Evolutionary conservation across 2,329 filamentous ascomycete species (phyloP).

Genomic region (Phyllosticta ampelicida): DNA sequence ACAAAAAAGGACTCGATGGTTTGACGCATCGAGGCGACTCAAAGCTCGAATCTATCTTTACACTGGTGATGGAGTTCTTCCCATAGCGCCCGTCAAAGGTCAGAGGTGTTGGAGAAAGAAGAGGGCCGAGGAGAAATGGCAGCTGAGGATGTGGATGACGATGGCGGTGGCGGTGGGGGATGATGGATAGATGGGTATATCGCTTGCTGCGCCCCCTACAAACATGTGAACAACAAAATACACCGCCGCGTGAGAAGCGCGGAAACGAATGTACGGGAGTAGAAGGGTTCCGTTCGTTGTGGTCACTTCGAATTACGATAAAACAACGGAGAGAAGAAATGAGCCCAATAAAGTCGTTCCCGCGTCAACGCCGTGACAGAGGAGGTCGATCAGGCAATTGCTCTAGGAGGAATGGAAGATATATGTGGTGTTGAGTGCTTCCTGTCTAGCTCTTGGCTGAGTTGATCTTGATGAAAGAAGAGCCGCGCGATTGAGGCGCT

Average conservation of each 20-base stretch:
- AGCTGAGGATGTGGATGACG: not conserved
- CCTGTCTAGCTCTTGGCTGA: not conserved
- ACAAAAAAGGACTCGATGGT: too few species aligned
- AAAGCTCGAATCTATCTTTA: too few species aligned
- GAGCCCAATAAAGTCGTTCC: not conserved
- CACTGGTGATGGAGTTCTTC: too few species aligned
- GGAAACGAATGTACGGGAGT: not conserved
- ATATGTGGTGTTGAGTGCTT: not conserved
- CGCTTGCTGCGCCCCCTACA: not conserved
- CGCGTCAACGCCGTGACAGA: not conserved
- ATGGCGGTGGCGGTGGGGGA: not conserved
- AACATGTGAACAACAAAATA: not conserved
- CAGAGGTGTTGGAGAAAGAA: too few species aligned
- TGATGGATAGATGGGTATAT: not conserved
- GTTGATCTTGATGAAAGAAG: not conserved
- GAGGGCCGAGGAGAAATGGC: too few species aligned
- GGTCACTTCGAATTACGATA: not conserved
- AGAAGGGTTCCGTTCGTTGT: too few species aligned
- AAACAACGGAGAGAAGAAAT: not conserved
- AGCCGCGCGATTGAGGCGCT: not conserved
- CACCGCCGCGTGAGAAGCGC: not conserved
- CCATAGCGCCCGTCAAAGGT: too few species aligned
- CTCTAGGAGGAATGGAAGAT: not conserved
- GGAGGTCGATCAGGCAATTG: not conserved
- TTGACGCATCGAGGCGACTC: too few species aligned